Percentiles rank a stretch among this genome's conserved stretches.
These are phyloP conservation scores for Phytophthora megakarya DNA, from an alignment of 352 stramenopile species.

Conservation along the genomic window DNA sequence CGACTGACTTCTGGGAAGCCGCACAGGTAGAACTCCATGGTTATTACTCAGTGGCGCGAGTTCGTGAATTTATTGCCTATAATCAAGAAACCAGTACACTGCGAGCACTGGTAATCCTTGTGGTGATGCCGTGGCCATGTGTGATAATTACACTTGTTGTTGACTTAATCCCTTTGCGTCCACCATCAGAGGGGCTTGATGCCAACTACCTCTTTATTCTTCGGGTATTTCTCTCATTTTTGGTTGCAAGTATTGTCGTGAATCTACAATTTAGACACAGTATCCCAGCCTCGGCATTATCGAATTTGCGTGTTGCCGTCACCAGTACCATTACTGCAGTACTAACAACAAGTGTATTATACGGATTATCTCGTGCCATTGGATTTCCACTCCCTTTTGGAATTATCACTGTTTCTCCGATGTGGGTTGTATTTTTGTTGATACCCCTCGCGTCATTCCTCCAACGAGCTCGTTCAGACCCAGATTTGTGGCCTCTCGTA, in stretches of 20 bases:
- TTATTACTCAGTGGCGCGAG: slow-evolving; percentile 19
- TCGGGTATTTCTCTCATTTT: slow-evolving; percentile 21
- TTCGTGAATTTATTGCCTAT: slow-evolving; percentile 11
- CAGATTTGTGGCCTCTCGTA: slow-evolving; percentile 7
- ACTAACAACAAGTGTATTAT: background rate
- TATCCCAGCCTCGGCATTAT: slow-evolving; percentile 18
- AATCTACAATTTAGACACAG: slow-evolving; percentile 25
- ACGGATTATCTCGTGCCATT: slow-evolving; percentile 21
- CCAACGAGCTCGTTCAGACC: slow-evolving; percentile 9
- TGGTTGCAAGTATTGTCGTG: slow-evolving; percentile 22
- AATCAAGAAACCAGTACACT: background rate
- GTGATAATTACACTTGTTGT: slow-evolving; percentile 23
- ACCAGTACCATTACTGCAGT: slow-evolving; percentile 2
- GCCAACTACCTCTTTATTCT: slow-evolving; percentile 26
- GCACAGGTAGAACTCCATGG: slow-evolving; percentile 30
- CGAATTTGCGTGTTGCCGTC: background rate
- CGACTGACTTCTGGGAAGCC: slow-evolving; percentile 2
- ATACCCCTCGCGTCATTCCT: slow-evolving; percentile 1
- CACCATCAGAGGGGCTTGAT: slow-evolving; percentile 6
- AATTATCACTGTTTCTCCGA: slow-evolving; percentile 21
- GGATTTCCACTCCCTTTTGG: slow-evolving; percentile 44
- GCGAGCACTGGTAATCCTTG: background rate
- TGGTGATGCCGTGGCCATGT: slow-evolving; percentile 22
- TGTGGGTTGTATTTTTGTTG: slow-evolving; percentile 10
- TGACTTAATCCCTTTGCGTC: slow-evolving; percentile 29